Evolutionary conservation across 805 yeast genomes (phyloP), one percentile per base, ranked within the genome.

Genomic region (Pichia deserticola): DNA sequence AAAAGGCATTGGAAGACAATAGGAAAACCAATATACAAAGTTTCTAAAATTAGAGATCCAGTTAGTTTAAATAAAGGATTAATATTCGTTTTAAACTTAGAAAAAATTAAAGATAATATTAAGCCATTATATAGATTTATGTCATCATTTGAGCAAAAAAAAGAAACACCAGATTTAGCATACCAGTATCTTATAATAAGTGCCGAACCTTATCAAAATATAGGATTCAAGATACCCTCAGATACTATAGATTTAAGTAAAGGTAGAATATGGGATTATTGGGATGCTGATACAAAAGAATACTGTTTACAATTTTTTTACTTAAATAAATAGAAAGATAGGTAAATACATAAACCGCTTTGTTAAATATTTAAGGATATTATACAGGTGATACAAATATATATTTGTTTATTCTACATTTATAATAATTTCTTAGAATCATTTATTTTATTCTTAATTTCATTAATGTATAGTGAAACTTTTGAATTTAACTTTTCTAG

Each of bases 121-220:
- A 73, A 63, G 40, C 95, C 96, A 10, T 70, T 79, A 44, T 84
- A 80, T 64, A 71, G 96, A 48, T 67, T 92, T 41, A 84, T 90
- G 86, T 79, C 88, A 38, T 78, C 83, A 33, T 82, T 77, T 59
- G 98, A 93, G 58, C 81, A 82, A 47, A 63, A 69, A 7, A 67
- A 72, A 5, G 78, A 76, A 58, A 54, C 55, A 1, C 45, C 59
- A 58, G 79, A 78, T 46, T 69, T 75, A 34, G 68, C 71, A 9
- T 80, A 62, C 65, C 95, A 86, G 65, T 90, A 82, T 62, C 58
- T 93, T 54, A 81, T 90, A 10, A 67, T 90, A 0, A 82, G 89
- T n/a, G 93, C 84, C 3, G 96, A 89, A 62, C 97, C 97, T 1
- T 93, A 88, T 64, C 92, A 89, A 53, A 88, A 83, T 51, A 72